Percentiles rank a stretch among this genome's conserved stretches.
Conservation (phyloP, 2,329 filamentous ascomycete species). For the Calycina marina region DNA sequence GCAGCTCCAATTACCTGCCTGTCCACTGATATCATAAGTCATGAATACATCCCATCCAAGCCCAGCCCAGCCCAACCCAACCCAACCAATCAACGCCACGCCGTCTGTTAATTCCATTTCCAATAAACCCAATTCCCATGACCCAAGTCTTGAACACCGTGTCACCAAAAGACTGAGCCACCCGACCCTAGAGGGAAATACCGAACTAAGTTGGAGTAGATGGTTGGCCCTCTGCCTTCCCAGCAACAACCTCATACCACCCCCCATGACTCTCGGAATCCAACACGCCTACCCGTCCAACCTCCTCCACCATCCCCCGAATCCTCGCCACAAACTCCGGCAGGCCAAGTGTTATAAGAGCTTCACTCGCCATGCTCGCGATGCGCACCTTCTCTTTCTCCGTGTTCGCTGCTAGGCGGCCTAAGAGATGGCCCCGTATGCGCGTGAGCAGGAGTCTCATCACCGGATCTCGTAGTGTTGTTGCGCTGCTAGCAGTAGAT, state of each 20-base stretch:
- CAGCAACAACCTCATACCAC: slow-evolving; percentile 46
- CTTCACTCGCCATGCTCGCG: slow-evolving; percentile 54
- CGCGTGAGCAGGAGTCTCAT: slow-evolving; percentile 55
- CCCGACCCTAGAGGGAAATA: no score
- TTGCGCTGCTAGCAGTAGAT: slow-evolving; percentile 6
- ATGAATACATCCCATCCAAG: no score
- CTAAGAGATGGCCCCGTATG: slow-evolving; percentile 50
- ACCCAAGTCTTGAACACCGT: no score
- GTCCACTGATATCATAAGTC: no score
- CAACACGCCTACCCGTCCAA: slow-evolving; percentile 49
- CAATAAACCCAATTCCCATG: no score
- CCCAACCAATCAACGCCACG: no score
- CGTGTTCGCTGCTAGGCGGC: slow-evolving; percentile 48
- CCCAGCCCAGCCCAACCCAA: no score
- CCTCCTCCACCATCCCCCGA: slow-evolving; percentile 52
- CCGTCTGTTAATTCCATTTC: no score
- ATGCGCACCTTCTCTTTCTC: slow-evolving; percentile 57
- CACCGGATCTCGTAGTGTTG: slow-evolving; percentile 34
- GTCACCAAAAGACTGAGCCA: no score
- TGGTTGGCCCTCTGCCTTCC: slow-evolving; percentile 12
- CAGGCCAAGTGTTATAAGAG: slow-evolving; percentile 52
- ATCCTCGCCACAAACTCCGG: slow-evolving; percentile 61
- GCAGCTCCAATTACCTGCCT: no score
- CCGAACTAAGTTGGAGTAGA: no score
- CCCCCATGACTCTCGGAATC: slow-evolving; percentile 52